Percentiles rank a stretch among this genome's conserved stretches.
Conservation (phyloP, 2,329 filamentous ascomycete genomes). For the Colletotrichum godetiae region DNA sequence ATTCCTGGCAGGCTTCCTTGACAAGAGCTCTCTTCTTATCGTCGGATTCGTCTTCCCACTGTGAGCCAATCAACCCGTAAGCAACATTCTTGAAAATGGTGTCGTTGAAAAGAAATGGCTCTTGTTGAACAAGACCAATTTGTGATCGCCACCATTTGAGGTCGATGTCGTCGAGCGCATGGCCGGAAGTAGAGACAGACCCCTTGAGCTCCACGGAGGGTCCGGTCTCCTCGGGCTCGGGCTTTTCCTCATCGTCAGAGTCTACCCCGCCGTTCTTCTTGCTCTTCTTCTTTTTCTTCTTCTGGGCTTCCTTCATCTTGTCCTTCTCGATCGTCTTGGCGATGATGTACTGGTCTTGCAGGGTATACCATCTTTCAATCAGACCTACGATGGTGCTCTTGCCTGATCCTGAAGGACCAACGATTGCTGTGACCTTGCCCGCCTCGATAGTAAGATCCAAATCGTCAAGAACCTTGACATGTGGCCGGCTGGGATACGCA, state of each 20-base stretch:
- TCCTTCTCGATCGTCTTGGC: constrained; percentile 61
- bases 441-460: constrained; percentile 69
- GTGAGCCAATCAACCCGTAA: constrained; percentile 65
- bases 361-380: constrained; percentile 78
- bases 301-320: constrained; percentile 54
- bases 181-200: constrained; percentile 63
- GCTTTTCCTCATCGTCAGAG: constrained; percentile 38
- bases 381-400: constrained; percentile 81
- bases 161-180: constrained; percentile 67
- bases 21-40: constrained; percentile 70
- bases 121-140: constrained; percentile 76
- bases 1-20: constrained; percentile 72
- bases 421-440: constrained; percentile 78
- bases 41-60: constrained; percentile 63
- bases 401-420: constrained; percentile 78
- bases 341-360: constrained; percentile 64
- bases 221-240: constrained; percentile 47
- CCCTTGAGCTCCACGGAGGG: constrained; percentile 61
- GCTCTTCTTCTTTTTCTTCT: constrained; percentile 47
- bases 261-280: constrained; percentile 45
- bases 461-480: constrained; percentile 71
- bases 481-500: constrained; percentile 75
- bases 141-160: constrained; percentile 72
- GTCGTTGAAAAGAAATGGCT: constrained; percentile 76
- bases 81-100: constrained; percentile 73